These are phyloP conservation scores for Collybia nuda DNA, from an alignment of 768 basidiomycete genomes.

Conservation along the genomic window DNA sequence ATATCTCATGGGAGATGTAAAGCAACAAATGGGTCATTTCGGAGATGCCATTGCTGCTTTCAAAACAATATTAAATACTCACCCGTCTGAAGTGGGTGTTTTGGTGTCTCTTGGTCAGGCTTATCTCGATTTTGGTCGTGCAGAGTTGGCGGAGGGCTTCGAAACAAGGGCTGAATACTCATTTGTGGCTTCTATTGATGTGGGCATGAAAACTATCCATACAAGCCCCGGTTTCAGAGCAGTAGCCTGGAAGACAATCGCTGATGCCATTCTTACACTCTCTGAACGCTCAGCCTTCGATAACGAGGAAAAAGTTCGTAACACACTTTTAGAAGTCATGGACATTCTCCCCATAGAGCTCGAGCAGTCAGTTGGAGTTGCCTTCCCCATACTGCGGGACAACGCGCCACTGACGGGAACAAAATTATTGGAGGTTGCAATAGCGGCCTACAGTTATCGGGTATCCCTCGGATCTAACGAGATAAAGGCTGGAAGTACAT, in stretches of 20 bases:
- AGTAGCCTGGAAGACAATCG: constrained; percentile 81
- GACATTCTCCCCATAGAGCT: constrained; percentile 38
- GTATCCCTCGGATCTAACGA: constrained; percentile 56
- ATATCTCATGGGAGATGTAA: constrained; percentile 85
- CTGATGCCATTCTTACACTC: constrained; percentile 73
- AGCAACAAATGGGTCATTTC: constrained; percentile 73
- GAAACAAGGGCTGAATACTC: constrained; percentile 71
- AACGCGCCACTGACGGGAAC: constrained; percentile 24
- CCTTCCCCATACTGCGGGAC: constrained; percentile 23
- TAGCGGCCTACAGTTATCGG: constrained; percentile 62
- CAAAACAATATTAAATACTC: constrained; percentile 49
- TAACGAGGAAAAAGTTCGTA: constrained; percentile 38
- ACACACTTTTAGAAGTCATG: constrained; percentile 30
- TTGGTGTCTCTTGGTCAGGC: constrained; percentile 70
- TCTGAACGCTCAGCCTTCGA: constrained; percentile 51
- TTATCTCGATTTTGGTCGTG: constrained; percentile 67
- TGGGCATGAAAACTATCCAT: constrained; percentile 48
- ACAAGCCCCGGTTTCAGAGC: constrained; percentile 62
- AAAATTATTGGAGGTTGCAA: constrained; percentile 48
- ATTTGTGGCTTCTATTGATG: constrained; percentile 57
- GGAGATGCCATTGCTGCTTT: constrained; percentile 73
- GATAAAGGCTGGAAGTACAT: constrained; percentile 52
- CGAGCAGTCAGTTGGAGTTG: constrained; percentile 38
- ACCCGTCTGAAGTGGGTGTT: constrained; percentile 71
- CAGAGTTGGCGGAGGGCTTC: constrained; percentile 70